Evolutionary conservation across 768 basidiomycete genomes (phyloP).

Genomic region (Boletus speciosus): DNA sequence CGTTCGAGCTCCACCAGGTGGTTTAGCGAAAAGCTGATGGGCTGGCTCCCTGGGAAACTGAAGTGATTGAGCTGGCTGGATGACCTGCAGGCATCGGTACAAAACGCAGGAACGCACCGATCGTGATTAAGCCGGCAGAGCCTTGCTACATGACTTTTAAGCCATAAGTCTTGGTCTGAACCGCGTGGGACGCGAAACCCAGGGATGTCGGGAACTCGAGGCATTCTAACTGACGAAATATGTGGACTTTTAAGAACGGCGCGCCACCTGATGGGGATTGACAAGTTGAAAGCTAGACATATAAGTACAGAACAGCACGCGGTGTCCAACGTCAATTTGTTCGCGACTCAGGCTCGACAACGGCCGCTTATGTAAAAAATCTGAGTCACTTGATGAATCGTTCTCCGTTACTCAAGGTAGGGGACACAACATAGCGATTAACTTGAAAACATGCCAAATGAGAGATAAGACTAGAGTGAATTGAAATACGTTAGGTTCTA

Average conservation of each 20-base stretch:
- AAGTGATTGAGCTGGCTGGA: slow-evolving; percentile 4
- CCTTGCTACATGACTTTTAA: slow-evolving; percentile 57
- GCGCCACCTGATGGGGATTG: neutral
- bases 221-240: slow-evolving; percentile 31
- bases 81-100: neutral
- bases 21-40: slow-evolving; percentile 76
- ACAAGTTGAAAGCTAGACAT: neutral
- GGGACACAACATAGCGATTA: slow-evolving; percentile 16
- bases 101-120: slow-evolving; percentile 42
- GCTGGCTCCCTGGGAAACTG: slow-evolving; percentile 95
- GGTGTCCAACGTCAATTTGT: neutral
- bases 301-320: neutral
- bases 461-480: slow-evolving; percentile 18
- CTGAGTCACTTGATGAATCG: neutral
- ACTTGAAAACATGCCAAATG: slow-evolving; percentile 16
- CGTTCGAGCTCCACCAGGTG: slow-evolving; percentile 76
- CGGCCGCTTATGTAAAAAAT: slow-evolving; percentile 20
- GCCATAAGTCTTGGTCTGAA: slow-evolving; percentile 63
- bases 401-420: slow-evolving; percentile 4
- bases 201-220: slow-evolving; percentile 68
- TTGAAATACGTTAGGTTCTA: slow-evolving; percentile 26
- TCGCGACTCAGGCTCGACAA: neutral
- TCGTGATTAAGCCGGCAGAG: slow-evolving; percentile 65
- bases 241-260: neutral
- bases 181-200: slow-evolving; percentile 51